Evolutionary conservation across 495 filamentous ascomycete genomes (phyloP).

Genomic region (Tetracladium setigerum): DNA sequence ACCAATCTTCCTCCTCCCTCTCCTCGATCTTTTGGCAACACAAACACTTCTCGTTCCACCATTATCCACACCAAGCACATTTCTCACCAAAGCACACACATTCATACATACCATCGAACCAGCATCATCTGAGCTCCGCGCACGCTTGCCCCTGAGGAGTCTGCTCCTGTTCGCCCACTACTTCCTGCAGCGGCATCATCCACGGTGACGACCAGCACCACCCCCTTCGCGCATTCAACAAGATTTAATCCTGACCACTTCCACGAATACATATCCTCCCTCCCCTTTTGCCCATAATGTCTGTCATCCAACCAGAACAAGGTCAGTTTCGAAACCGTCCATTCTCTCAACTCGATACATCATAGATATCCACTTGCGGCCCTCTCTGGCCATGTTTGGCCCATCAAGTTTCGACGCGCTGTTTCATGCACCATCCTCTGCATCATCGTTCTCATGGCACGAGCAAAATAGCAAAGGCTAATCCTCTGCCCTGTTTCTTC

Average conservation of each 20-base stretch:
- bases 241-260: slow-evolving; percentile 10
- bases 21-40: neutral
- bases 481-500: slow-evolving; percentile 5
- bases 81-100: no score
- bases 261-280: neutral
- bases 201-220: no score
- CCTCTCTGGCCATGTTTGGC: slow-evolving; percentile 1
- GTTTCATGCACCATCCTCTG: slow-evolving; percentile 9
- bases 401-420: slow-evolving; percentile 15
- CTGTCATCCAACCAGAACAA: slow-evolving; percentile 20
- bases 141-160: neutral
- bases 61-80: neutral
- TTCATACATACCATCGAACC: neutral
- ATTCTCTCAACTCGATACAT: no score
- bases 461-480: no score
- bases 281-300: slow-evolving; percentile 18
- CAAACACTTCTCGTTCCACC: neutral
- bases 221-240: neutral
- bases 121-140: neutral
- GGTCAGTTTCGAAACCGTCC: slow-evolving; percentile 12
- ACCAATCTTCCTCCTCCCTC: neutral
- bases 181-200: no score
- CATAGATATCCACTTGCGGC: no score
- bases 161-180: no score
- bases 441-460: no score